Percentiles rank a stretch among this genome's conserved stretches.
Evolutionary conservation across 2,329 filamentous ascomycete genomes (phyloP).

Genomic region (Scorias spongiosa): DNA sequence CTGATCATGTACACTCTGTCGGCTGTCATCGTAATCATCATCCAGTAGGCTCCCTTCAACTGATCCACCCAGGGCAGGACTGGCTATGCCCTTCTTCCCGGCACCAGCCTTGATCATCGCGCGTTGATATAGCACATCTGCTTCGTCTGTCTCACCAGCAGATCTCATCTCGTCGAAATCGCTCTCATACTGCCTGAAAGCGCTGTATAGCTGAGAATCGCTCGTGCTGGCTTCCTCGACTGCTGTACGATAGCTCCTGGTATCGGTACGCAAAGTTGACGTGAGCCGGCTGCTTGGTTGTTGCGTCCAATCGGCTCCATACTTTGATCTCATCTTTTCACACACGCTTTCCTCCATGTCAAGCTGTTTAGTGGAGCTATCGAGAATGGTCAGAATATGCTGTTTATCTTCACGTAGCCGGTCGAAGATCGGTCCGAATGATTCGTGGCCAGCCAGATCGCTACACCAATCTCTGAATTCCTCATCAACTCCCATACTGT

Average conservation of each 20-base stretch:
- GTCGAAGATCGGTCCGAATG: conserved; percentile 66
- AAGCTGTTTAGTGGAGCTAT: conserved; percentile 70
- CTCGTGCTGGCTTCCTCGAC: conserved; percentile 79
- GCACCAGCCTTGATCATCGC: conserved; percentile 67
- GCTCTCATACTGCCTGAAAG: conserved; percentile 68
- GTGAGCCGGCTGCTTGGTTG: conserved; percentile 87
- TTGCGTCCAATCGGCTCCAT: conserved; percentile 89
- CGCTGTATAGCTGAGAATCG: conserved; percentile 68
- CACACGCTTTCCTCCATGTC: conserved; percentile 97
- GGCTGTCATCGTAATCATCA: conserved; percentile 74
- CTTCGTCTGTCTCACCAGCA: conserved; percentile 72
- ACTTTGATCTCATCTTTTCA: conserved; percentile 98
- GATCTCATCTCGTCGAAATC: conserved; percentile 93
- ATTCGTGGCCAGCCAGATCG: conserved; percentile 73
- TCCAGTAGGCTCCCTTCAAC: conserved; percentile 72
- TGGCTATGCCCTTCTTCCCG: conserved; percentile 47
- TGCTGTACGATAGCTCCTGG: conserved; percentile 75
- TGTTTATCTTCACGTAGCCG: conserved; percentile 63
- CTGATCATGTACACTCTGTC: conserved; percentile 72
- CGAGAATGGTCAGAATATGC: conserved; percentile 54
- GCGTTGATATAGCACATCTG: conserved; percentile 75
- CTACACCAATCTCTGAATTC: conserved; percentile 92
- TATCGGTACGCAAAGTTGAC: conserved; percentile 70
- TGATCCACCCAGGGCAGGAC: conserved; percentile 24
- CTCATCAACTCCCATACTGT: conserved; percentile 65